These are phyloP conservation scores for Xylaria sp. DNA, from an alignment of 2,329 filamentous ascomycete species.

Conservation along the genomic window DNA sequence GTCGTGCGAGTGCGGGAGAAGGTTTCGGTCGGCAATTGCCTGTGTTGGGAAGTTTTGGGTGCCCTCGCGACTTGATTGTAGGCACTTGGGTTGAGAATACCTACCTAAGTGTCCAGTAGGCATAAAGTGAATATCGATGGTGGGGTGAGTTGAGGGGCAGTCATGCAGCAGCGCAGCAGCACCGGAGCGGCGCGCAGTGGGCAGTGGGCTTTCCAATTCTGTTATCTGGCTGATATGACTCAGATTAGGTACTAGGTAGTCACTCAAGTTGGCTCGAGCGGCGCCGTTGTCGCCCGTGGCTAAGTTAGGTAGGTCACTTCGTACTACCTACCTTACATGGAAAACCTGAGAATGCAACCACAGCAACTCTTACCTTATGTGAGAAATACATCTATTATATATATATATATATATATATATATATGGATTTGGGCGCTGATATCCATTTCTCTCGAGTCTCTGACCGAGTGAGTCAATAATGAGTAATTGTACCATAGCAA, in stretches of 20 bases:
- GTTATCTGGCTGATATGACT: slow-evolving; percentile 21
- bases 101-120: no score
- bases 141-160: slow-evolving; percentile 20
- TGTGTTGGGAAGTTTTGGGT: not conserved
- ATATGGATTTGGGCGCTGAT: no score
- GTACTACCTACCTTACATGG: no score
- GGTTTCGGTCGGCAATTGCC: slow-evolving; percentile 7
- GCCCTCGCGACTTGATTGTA: not conserved
- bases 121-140: slow-evolving; percentile 12
- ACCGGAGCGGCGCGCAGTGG: slow-evolving; percentile 1
- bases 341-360: no score
- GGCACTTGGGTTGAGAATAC: not conserved
- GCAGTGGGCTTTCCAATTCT: not conserved
- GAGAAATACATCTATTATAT: no score
- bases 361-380: no score
- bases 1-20: not conserved
- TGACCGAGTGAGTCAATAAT: no score
- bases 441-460: no score
- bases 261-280: slow-evolving; percentile 12
- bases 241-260: slow-evolving; percentile 1
- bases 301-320: no score
- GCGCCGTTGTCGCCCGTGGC: slow-evolving; percentile 11
- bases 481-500: no score
- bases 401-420: no score
- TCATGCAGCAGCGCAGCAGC: no score